phyloP scores from a whole-genome alignment of 2,329 filamentous ascomycete genomes.

The Chaetomiaceae sp. region DNA sequence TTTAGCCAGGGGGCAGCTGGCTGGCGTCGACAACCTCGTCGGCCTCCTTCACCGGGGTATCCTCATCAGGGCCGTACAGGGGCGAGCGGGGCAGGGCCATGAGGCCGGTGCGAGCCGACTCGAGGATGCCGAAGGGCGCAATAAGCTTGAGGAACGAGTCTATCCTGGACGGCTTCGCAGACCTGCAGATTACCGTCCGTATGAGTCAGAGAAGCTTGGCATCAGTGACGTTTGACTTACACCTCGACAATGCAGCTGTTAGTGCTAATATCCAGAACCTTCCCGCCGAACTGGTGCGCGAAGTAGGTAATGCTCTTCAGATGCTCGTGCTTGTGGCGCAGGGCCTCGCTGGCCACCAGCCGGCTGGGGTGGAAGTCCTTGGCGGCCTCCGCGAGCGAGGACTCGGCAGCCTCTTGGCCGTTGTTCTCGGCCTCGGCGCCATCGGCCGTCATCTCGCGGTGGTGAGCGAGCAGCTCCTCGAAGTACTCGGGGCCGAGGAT shows the following conservation, averaged over 20 bases:
- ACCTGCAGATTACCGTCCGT: slow-evolving; percentile 52
- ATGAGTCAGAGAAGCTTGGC: slow-evolving; percentile 8
- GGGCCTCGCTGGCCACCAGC: slow-evolving; percentile 77
- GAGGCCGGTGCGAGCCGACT: slow-evolving; percentile 90
- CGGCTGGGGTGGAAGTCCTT: slow-evolving; percentile 87
- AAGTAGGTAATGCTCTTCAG: slow-evolving; percentile 94
- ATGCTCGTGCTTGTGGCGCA: slow-evolving; percentile 97
- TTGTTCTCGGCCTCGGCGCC: slow-evolving; percentile 44
- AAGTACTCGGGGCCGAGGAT: slow-evolving; percentile 97
- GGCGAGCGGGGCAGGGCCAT: slow-evolving; percentile 96
- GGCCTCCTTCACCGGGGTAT: slow-evolving; percentile 71
- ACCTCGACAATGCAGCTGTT: slow-evolving; percentile 98
- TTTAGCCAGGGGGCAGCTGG: slow-evolving; percentile 83
- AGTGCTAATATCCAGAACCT: slow-evolving; percentile 95
- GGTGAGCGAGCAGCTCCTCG: slow-evolving; percentile 91
- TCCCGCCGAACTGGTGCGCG: slow-evolving; percentile 95
- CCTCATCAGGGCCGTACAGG: slow-evolving; percentile 68
- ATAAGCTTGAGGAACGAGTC: slow-evolving; percentile 98
- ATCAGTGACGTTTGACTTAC: slow-evolving; percentile 50
- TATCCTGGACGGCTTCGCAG: slow-evolving; percentile 88
- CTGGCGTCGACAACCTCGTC: slow-evolving; percentile 93
- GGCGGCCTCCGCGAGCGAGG: slow-evolving; percentile 43
- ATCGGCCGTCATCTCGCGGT: slow-evolving; percentile 72
- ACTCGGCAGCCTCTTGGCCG: slow-evolving; percentile 33
- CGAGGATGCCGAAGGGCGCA: slow-evolving; percentile 88